Evolutionary conservation across 2,329 filamentous ascomycete species (phyloP), one percentile per base, ranked within the genome.

Genomic region (Pseudocercospora pini-densiflorae): DNA sequence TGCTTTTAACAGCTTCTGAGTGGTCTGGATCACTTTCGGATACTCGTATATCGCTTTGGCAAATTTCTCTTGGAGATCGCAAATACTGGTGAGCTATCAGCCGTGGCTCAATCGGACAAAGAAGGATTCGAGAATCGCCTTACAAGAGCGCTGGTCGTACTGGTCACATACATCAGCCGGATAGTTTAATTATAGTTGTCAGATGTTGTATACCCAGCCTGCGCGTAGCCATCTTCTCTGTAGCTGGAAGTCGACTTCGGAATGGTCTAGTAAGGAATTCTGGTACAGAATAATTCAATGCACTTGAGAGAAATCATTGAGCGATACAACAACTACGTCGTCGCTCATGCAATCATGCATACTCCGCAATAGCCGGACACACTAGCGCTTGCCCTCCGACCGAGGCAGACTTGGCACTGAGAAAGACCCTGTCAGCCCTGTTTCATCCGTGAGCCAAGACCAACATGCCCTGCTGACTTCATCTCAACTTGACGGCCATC

Each of bases 21-120:
- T 81, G 0, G 84, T 86, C 10, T 80, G 76, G 62, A 86, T 77
- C 31, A 97, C 86, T 77, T 91, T 93, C 70, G 92, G 87, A 77
- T 94, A 97, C 77, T 96, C 90, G 81, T 90, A 87, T 74, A 98
- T 97, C 63, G 89, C 90, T 8, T 84, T 83, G 68, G 92, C 88
- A 81, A 98, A 98, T 79, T 93, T 96, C 73, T 97, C 94, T 82
- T 98, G 94, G 70, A 98, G 85, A 77, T 98, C 94, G 82, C 94
- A 98, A 77, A 98, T 88, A 75, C 94, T 97, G 68, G 21, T 29
- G 54, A 59, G 55, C 55, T 23, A 58, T 58, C 55, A 58, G 55
- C 55, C 31, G 55, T 43, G 55, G 55, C 55, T 58, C 29, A 23
- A 14, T 12, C 29, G 19, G n/a, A 58, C 55, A 43, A 58, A 58